Conservation (phyloP, 768 basidiomycete genomes). For the Kwoniella bestiolae region DNA sequence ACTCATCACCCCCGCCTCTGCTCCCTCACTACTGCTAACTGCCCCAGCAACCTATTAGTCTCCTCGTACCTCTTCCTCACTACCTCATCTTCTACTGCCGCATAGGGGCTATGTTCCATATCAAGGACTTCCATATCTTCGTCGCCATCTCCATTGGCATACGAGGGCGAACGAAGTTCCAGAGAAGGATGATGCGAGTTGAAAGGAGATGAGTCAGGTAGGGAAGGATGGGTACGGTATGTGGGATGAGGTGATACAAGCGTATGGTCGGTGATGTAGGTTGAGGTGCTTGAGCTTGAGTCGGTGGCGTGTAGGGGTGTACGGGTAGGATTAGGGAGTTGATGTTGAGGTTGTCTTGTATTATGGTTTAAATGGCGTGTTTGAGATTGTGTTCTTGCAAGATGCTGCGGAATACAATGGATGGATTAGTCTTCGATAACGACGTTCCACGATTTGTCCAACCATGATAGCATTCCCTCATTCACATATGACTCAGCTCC, state of each 20-base stretch:
- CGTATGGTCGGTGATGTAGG: slow-evolving; percentile 1
- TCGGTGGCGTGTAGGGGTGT: not conserved
- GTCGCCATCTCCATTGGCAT: slow-evolving; percentile 1
- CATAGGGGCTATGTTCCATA: no score
- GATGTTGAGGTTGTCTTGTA: not conserved
- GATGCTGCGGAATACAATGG: not conserved
- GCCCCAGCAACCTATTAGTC: slow-evolving; percentile 49
- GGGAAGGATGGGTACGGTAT: slow-evolving; percentile 15
- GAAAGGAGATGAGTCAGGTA: slow-evolving; percentile 27
- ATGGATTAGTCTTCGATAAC: not conserved
- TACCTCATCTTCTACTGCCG: slow-evolving; percentile 24
- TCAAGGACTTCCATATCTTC: slow-evolving; percentile 23
- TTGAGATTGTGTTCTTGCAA: not conserved
- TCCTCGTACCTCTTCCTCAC: slow-evolving; percentile 47
- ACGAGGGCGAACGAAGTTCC: slow-evolving; percentile 3
- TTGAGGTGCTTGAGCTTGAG: not conserved
- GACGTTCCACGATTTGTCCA: no score
- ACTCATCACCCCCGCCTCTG: slow-evolving; percentile 34
- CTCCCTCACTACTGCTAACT: slow-evolving; percentile 44
- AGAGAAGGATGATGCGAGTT: slow-evolving; percentile 6
- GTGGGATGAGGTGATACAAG: slow-evolving; percentile 15
- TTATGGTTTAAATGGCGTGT: not conserved
- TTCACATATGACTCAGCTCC: no score
- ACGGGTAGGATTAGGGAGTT: not conserved
- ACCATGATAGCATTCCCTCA: no score